Conservation (phyloP, 176 grass and related monocot genomes). For the Chloris gayana region DNA sequence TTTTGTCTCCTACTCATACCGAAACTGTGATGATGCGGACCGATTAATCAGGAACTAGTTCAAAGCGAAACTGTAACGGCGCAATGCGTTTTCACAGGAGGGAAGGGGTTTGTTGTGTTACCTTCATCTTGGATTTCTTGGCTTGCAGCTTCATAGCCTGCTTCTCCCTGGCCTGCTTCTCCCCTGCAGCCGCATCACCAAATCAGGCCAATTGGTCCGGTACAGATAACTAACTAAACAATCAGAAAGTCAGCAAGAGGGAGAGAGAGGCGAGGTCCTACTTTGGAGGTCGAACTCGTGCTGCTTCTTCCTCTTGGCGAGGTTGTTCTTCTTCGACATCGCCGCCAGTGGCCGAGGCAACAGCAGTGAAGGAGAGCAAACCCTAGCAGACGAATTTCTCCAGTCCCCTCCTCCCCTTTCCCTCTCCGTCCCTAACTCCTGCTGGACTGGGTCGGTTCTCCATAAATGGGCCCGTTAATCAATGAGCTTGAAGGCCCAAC, state of each 20-base stretch:
- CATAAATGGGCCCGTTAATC: background rate
- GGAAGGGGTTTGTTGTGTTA: background rate
- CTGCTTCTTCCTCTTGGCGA: slow-evolving; percentile 70
- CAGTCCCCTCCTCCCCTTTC: background rate
- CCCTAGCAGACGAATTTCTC: slow-evolving; percentile 18
- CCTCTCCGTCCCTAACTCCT: background rate
- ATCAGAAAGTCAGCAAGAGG: background rate
- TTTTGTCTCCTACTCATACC: background rate
- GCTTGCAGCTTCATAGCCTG: slow-evolving; percentile 76
- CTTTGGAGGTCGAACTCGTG: slow-evolving; percentile 85
- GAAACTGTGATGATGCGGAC: background rate
- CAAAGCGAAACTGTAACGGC: background rate
- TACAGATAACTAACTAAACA: background rate
- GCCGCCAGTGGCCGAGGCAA: slow-evolving; percentile 25
- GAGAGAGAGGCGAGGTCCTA: background rate
- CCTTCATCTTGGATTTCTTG: slow-evolving; percentile 90
- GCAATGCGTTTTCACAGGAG: background rate
- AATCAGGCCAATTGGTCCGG: background rate
- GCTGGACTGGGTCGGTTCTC: background rate
- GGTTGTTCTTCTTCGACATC: slow-evolving; percentile 99
- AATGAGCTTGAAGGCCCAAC: background rate
- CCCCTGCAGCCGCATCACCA: slow-evolving; percentile 41
- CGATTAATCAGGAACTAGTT: background rate
- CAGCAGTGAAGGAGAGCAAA: background rate
- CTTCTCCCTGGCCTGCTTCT: slow-evolving; percentile 74